phyloP scores from a whole-genome alignment of 305 asterid species.

The Fraxinus velutina region DNA sequence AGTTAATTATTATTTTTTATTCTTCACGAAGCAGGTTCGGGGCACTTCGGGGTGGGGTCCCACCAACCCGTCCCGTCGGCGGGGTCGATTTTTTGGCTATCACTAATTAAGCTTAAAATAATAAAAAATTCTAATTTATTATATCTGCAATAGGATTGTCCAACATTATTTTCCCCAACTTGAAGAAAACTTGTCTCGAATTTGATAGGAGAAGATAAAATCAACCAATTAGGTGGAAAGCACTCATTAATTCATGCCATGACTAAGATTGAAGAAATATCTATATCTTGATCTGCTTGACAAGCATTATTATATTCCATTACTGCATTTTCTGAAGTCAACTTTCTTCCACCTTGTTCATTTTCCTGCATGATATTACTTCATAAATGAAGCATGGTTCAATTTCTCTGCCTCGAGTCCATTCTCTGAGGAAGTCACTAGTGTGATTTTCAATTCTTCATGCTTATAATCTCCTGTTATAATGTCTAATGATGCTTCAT shows the following conservation, averaged over 20 bases:
- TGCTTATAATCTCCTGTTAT: not conserved
- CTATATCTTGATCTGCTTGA: not conserved
- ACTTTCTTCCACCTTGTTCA: not conserved
- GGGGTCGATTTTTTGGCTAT: too few species aligned
- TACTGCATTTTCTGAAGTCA: not conserved
- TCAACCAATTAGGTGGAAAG: not conserved
- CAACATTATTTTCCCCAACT: not conserved
- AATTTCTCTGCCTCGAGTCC: not conserved
- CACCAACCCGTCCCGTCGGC: too few species aligned
- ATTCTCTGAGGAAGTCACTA: too few species aligned
- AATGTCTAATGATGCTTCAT: not conserved
- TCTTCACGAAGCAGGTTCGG: too few species aligned
- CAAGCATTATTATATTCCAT: too few species aligned
- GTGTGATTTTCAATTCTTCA: not conserved
- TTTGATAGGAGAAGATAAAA: not conserved
- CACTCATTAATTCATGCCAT: not conserved
- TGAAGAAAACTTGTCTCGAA: not conserved
- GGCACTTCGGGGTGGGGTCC: too few species aligned
- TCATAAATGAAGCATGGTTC: not conserved
- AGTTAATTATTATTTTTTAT: too few species aligned
- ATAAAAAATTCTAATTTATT: too few species aligned
- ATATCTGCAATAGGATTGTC: not conserved
- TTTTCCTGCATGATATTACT: not conserved
- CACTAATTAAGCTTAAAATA: too few species aligned
- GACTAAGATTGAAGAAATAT: not conserved